phyloP scores from a whole-genome alignment of 345 rosid genomes.

The Streptanthus diversifolius region DNA sequence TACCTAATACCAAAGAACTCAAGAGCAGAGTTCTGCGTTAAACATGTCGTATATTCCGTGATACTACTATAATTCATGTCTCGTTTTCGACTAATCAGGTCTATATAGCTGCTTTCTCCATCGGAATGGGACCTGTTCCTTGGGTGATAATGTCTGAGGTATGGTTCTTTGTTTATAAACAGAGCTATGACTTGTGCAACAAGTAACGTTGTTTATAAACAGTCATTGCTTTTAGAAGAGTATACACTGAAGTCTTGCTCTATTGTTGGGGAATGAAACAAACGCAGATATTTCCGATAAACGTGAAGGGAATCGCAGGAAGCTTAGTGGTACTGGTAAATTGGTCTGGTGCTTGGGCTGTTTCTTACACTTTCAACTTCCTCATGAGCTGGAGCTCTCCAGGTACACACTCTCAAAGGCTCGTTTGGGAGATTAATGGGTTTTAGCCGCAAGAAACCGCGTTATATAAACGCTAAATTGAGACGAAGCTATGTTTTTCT shows the following conservation, averaged over 20 bases:
- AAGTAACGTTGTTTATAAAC: neutral
- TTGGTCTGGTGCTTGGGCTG: conserved; percentile 92
- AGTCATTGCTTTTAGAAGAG: neutral
- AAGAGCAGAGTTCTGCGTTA: neutral
- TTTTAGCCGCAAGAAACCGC: neutral
- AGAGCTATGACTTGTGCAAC: neutral
- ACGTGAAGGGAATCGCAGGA: conserved; percentile 83
- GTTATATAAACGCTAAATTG: neutral
- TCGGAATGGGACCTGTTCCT: conserved; percentile 94
- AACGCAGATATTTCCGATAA: conserved; percentile 79
- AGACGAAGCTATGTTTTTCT: neutral
- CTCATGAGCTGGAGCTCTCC: conserved; percentile 78
- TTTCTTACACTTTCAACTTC: conserved; percentile 83
- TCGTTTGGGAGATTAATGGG: neutral
- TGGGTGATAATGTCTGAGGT: conserved; percentile 99
- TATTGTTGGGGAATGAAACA: neutral
- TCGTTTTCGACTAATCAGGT: conserved; percentile 38
- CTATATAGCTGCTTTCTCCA: conserved; percentile 61
- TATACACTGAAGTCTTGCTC: neutral
- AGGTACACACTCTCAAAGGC: conserved; percentile 35
- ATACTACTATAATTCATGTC: neutral
- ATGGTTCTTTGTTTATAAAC: conserved; percentile 8
- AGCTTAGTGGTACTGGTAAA: conserved; percentile 90
- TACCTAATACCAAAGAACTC: conserved; percentile 1
- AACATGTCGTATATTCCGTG: neutral